These are phyloP conservation scores for Diaporthe longicolla DNA, from an alignment of 2,329 filamentous ascomycete species.

Conservation along the genomic window DNA sequence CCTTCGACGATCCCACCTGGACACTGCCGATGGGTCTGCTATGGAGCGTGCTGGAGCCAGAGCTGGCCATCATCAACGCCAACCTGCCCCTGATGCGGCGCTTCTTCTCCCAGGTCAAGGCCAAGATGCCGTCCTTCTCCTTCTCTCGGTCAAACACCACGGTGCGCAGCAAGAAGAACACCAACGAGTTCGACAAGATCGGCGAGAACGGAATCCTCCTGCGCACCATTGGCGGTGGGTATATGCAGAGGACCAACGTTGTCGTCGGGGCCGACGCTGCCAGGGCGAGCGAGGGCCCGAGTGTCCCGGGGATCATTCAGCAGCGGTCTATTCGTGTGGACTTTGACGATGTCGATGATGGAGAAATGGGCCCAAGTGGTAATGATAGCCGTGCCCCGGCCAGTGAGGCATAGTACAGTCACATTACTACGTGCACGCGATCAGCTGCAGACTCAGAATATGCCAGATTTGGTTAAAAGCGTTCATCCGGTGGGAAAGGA, in stretches of 20 bases:
- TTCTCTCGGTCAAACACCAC: background rate
- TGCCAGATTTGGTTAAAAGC: too few species aligned
- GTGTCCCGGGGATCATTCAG: background rate
- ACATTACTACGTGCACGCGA: too few species aligned
- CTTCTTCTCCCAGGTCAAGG: background rate
- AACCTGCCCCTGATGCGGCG: slow-evolving; percentile 19
- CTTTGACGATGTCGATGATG: background rate
- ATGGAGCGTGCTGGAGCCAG: slow-evolving; percentile 35
- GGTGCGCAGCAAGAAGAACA: background rate
- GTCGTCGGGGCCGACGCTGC: background rate
- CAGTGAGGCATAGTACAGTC: background rate
- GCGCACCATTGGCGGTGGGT: slow-evolving; percentile 6
- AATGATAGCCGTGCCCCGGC: background rate
- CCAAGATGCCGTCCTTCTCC: slow-evolving; percentile 1
- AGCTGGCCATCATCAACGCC: slow-evolving; percentile 32
- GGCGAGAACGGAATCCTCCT: background rate
- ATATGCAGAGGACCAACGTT: background rate
- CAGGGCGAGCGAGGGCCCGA: background rate
- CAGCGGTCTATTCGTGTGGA: slow-evolving; percentile 22
- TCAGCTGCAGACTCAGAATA: background rate
- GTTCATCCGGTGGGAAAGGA: too few species aligned
- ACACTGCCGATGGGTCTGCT: slow-evolving; percentile 36
- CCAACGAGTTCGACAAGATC: slow-evolving; percentile 1
- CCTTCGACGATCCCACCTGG: slow-evolving; percentile 29
- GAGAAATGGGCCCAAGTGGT: background rate